Conservation (phyloP, 108 stramenopile genomes). For the Cyclotella baltica region DNA sequence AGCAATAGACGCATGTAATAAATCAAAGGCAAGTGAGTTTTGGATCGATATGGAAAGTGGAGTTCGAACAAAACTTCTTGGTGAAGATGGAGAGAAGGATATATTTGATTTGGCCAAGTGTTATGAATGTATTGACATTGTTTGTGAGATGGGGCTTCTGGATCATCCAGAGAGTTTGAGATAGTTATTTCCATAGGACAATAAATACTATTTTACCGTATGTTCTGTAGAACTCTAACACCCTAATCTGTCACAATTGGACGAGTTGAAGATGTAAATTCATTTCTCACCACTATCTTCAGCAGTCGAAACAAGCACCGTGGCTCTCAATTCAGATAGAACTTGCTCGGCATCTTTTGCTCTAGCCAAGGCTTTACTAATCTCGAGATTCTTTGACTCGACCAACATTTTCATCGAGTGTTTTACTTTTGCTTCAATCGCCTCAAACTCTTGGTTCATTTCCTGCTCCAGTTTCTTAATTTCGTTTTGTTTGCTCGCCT, state of each 20-base stretch:
- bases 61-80: conserved; percentile 59
- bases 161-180: conserved; percentile 47
- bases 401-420: conserved; percentile 20
- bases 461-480: conserved; percentile 18
- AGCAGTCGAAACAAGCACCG: conserved; percentile 18
- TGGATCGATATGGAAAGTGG: conserved; percentile 95
- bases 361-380: conserved; percentile 23
- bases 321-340: conserved; percentile 17
- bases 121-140: conserved; percentile 66
- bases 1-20: conserved; percentile 36
- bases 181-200: not conserved
- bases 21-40: conserved; percentile 51
- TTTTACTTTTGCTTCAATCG: conserved; percentile 29
- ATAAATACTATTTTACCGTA: not conserved
- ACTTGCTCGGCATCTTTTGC: conserved; percentile 32
- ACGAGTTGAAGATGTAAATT: not conserved
- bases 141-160: conserved; percentile 59
- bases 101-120: conserved; percentile 85
- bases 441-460: conserved; percentile 42
- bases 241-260: not conserved
- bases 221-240: not conserved
- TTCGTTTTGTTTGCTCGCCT: conserved; percentile 16
- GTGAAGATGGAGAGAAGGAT: conserved; percentile 50
- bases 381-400: conserved; percentile 31
- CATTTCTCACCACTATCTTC: conserved; percentile 17